Evolutionary conservation across 352 stramenopile species (phyloP).

Genomic region (Globisporangium paroecandrum): DNA sequence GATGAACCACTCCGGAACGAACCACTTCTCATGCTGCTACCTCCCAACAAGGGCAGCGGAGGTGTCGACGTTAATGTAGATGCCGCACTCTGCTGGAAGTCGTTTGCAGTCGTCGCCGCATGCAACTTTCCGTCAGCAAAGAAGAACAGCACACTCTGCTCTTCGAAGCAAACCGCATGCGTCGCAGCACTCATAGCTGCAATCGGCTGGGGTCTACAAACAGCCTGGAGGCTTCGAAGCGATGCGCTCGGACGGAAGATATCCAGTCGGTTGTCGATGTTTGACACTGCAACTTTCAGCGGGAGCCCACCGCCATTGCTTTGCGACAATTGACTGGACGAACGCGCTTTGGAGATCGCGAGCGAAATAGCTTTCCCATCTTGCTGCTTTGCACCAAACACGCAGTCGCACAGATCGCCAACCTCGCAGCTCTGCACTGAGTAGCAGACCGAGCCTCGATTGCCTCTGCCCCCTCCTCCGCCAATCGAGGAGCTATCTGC

Average conservation of each 20-base stretch:
- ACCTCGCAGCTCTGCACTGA: constrained; percentile 60
- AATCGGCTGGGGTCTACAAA: constrained; percentile 25
- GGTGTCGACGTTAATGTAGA: neutral
- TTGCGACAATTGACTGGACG: neutral
- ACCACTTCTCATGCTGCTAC: neutral
- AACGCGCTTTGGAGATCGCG: constrained; percentile 26
- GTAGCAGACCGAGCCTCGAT: constrained; percentile 31
- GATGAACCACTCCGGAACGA: constrained; percentile 7
- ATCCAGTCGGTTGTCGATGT: constrained; percentile 35
- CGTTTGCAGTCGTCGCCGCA: constrained; percentile 21
- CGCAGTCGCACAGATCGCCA: constrained; percentile 34
- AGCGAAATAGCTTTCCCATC: constrained; percentile 22
- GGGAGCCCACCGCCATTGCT: neutral
- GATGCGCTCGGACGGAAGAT: constrained; percentile 35
- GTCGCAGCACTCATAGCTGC: constrained; percentile 26
- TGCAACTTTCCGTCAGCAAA: constrained; percentile 33
- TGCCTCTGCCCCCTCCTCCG: constrained; percentile 7
- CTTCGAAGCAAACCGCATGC: constrained; percentile 36
- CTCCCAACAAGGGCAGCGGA: neutral
- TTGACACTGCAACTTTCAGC: constrained; percentile 37
- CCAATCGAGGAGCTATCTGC: constrained; percentile 28
- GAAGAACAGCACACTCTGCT: constrained; percentile 36
- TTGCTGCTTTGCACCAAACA: constrained; percentile 40
- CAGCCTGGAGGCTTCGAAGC: constrained; percentile 32
- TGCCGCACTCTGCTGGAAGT: constrained; percentile 8